A percentile compares a stretch with the other conserved stretches of the same genome.
These are phyloP conservation scores for Canna indica DNA, from an alignment of 176 grass and related monocot species.

Conservation along the genomic window DNA sequence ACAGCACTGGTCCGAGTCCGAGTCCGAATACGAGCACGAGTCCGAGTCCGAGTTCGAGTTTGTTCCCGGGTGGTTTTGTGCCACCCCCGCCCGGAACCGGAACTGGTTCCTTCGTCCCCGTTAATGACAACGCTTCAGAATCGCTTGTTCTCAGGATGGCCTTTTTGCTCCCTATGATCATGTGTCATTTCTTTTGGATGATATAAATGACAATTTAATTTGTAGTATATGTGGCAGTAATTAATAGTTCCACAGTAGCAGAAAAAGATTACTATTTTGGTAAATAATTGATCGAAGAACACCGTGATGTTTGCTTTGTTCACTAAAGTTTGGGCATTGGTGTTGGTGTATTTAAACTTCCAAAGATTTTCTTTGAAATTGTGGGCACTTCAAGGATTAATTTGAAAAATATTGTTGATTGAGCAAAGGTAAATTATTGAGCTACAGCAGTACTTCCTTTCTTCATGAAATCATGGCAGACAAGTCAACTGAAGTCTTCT, in stretches of 20 bases:
- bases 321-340: not conserved
- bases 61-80: too few species aligned
- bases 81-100: constrained; percentile 8
- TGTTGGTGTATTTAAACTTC: too few species aligned
- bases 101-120: not conserved
- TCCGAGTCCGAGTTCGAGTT: not conserved
- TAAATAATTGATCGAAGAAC: not conserved
- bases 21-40: constrained; percentile 2
- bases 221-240: too few species aligned
- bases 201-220: not conserved
- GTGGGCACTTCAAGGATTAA: not conserved
- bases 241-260: too few species aligned
- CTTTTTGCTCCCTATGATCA: not conserved
- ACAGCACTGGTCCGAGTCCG: constrained; percentile 3
- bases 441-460: too few species aligned
- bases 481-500: too few species aligned
- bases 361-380: too few species aligned
- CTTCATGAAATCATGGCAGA: too few species aligned
- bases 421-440: too few species aligned
- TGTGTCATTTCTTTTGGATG: not conserved
- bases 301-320: not conserved
- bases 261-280: not conserved
- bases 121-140: not conserved
- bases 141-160: not conserved
- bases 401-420: too few species aligned